Conservation (phyloP, 192 early-diverging fungal genomes). For the Backusella sp. region DNA sequence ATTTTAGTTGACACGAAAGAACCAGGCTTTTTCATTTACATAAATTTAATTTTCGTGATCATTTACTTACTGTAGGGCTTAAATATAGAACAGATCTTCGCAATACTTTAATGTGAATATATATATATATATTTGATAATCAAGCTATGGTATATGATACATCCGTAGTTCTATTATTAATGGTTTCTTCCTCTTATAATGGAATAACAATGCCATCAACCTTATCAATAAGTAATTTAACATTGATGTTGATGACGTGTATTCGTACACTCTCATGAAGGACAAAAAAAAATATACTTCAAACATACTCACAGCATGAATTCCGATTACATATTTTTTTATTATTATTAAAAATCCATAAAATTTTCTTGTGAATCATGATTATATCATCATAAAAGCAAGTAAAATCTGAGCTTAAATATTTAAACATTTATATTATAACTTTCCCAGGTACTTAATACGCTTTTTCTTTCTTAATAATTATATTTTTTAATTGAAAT, state of each 20-base stretch:
- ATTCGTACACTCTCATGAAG: neutral
- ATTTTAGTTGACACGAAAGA: no score
- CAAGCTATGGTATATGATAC: no score
- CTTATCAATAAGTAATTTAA: neutral
- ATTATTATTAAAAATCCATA: neutral
- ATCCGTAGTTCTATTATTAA: no score
- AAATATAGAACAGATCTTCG: no score
- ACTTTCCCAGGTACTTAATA: neutral
- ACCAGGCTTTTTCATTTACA: no score
- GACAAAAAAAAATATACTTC: neutral
- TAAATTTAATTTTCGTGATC: no score
- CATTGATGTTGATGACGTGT: neutral
- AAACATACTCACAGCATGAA: neutral
- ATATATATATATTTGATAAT: no score
- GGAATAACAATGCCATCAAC: no score
- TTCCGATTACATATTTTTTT: constrained; percentile 5
- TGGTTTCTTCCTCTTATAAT: no score
- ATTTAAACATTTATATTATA: neutral
- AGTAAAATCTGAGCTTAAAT: neutral
- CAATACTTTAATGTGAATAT: no score
- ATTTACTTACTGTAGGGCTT: no score
- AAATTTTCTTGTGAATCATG: neutral
- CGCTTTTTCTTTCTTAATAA: neutral
- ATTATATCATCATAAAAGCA: constrained; percentile 6
- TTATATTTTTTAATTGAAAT: constrained; percentile 9